phyloP scores from a whole-genome alignment of 306 rosid genomes.

The Coriaria nepalensis region DNA sequence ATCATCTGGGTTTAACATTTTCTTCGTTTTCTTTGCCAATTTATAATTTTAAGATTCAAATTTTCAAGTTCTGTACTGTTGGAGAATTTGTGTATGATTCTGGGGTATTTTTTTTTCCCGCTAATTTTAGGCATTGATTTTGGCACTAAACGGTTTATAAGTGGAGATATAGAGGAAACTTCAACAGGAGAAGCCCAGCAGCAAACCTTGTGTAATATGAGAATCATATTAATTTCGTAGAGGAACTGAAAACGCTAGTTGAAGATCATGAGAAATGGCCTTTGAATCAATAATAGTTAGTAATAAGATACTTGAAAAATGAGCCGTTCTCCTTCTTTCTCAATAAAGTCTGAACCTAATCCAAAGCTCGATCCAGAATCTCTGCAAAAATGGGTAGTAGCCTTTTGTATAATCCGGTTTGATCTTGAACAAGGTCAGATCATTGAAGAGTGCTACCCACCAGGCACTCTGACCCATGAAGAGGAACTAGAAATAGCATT shows the following conservation, averaged over 20 bases:
- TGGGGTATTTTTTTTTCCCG: constrained; percentile 4
- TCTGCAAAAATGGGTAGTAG: constrained; percentile 56
- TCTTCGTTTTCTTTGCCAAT: no score
- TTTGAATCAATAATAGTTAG: constrained; percentile 21
- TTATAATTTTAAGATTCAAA: no score
- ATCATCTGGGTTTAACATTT: neutral
- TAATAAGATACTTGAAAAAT: constrained; percentile 28
- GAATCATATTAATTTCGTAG: constrained; percentile 17
- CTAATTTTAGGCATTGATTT: constrained; percentile 19
- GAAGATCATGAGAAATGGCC: constrained; percentile 16
- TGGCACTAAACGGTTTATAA: constrained; percentile 3
- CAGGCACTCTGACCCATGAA: constrained; percentile 50
- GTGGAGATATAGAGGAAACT: constrained; percentile 13
- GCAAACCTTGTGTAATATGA: constrained; percentile 14
- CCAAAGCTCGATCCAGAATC: constrained; percentile 59
- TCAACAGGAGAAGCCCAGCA: constrained; percentile 8
- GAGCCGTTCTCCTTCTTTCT: constrained; percentile 75
- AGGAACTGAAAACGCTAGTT: constrained; percentile 21
- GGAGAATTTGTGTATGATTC: constrained; percentile 9
- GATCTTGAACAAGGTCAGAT: constrained; percentile 93
- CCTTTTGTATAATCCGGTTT: constrained; percentile 70
- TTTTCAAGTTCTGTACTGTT: no score
- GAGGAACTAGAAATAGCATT: constrained; percentile 81
- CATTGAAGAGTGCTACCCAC: constrained; percentile 90
- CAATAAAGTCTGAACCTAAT: constrained; percentile 53